Conservation (phyloP, 140 eudicot genomes). For the Bidens hawaiensis region DNA sequence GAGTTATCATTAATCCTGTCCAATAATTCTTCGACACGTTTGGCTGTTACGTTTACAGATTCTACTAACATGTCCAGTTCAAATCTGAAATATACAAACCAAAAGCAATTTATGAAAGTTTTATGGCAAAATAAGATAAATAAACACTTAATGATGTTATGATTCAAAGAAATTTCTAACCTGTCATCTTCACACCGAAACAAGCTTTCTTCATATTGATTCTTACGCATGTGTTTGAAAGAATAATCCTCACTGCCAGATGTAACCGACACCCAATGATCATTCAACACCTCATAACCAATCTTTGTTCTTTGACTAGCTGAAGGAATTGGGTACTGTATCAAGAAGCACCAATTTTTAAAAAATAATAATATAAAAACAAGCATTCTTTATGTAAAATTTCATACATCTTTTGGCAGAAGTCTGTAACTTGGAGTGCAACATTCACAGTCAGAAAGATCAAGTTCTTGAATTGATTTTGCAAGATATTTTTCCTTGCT, state of each 20-base stretch:
- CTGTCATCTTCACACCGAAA: constrained; percentile 99
- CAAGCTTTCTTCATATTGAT: constrained; percentile 96
- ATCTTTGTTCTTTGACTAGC: constrained; percentile 82
- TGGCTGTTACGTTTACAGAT: constrained; percentile 76
- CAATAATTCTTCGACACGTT: constrained; percentile 74
- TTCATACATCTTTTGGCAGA: constrained; percentile 81
- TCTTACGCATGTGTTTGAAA: constrained; percentile 97
- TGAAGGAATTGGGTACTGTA: constrained; percentile 86
- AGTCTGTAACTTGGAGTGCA: constrained; percentile 99
- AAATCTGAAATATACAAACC: constrained; percentile 54
- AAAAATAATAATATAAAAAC: neutral
- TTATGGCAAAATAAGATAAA: neutral
- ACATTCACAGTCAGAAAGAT: constrained; percentile 87
- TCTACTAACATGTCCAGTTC: constrained; percentile 94
- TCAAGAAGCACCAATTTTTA: constrained; percentile 29
- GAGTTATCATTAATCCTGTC: constrained; percentile 61
- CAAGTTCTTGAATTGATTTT: constrained; percentile 97
- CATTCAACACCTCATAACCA: constrained; percentile 84
- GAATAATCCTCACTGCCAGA: constrained; percentile 99
- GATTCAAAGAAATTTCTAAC: constrained; percentile 27
- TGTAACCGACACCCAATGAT: constrained; percentile 98
- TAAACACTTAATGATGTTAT: neutral
- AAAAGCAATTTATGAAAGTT: constrained; percentile 6
- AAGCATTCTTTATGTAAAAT: constrained; percentile 6
- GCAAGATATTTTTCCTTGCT: constrained; percentile 62